Base-by-base conservation (phyloP, 2,329 filamentous ascomycete genomes). In the Tolypocladium tropicale region DNA sequence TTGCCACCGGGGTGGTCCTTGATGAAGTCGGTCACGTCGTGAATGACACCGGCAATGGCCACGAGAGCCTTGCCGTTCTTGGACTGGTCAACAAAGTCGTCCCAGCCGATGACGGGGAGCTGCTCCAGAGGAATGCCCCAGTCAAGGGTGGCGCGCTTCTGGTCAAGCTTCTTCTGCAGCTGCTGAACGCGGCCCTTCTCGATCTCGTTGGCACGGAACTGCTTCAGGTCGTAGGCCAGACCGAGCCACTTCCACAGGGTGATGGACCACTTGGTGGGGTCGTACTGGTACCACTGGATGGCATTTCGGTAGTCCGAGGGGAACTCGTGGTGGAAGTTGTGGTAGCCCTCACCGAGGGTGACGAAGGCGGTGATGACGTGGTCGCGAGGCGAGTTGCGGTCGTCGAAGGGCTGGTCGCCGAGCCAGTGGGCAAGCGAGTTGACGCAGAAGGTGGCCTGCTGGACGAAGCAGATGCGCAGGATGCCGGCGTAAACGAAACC, bases 241-340 rank as follows among this genome's bases (percentile, higher is more conserved):
- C 90, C 89, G 55, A 93, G 74, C 74, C 87, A 83, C 82, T 93
- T 94, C 86, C 88, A 92, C 58, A 78, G 66, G 85, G 85, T 90
- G 77, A 95, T 95, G 69, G 76, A 81, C 89, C 90, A 94, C 78
- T 95, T 95, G 71, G 90, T 95, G 51, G 90, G 90, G 71, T 95
- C 90, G 68, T 95, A 95, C 70, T 95, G 90, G 76, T 85, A 87
- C 89, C 90, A 95, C 74, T 90, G 80, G 64, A 94, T 93, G 59
- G 89, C 90, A 70, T 95, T 95, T 70, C 90, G 89, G 83, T 94
- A 95, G 73, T 95, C 90, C 12, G 89, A 93, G 55, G 90, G 90
- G 76, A 95, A 95, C 73, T 95, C 90, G 80, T 95, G 90, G 76
- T 95, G 90, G 81, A 95, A 95, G 81, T 95, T 95, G 81, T 95